A percentile compares a stretch with the other conserved stretches of the same genome.
phyloP scores from a whole-genome alignment of 768 basidiomycete species.

The Myochromella boudieri region DNA sequence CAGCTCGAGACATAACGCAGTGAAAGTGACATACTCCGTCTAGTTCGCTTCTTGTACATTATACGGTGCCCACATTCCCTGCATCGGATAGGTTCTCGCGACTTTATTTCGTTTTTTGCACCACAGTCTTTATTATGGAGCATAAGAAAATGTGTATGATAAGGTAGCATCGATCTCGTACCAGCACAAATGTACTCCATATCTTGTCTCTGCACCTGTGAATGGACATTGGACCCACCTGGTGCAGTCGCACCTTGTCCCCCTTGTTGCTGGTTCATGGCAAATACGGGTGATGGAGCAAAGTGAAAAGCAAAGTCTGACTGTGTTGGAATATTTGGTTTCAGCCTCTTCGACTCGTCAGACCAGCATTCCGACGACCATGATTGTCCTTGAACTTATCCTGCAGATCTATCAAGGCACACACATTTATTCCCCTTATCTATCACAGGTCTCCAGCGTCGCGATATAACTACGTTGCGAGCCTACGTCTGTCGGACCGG shows the following conservation, averaged over 20 bases:
- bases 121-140: constrained; percentile 75
- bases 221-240: constrained; percentile 26
- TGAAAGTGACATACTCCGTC: constrained; percentile 66
- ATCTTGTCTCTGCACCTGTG: constrained; percentile 49
- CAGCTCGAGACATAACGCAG: constrained; percentile 3
- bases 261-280: constrained; percentile 28
- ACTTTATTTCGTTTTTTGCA: constrained; percentile 86
- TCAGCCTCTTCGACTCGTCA: neutral
- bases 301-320: constrained; percentile 8
- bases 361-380: neutral
- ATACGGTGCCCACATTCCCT: constrained; percentile 96
- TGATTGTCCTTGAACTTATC: neutral
- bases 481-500: constrained; percentile 9
- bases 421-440: neutral
- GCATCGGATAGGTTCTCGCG: constrained; percentile 92
- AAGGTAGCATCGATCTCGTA: constrained; percentile 30
- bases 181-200: constrained; percentile 91
- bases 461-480: constrained; percentile 1
- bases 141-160: constrained; percentile 11
- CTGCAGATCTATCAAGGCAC: constrained; percentile 2
- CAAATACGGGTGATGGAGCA: constrained; percentile 17
- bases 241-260: constrained; percentile 19
- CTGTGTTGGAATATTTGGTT: constrained; percentile 20
- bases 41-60: constrained; percentile 98
- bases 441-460: neutral